Conservation (phyloP, 176 grass and related monocot species). For the Hordeum vulgare region MorexV3_pseudomolecules_assembly NC_058524.1:376668880-376669379, state of each 20-base stretch:
- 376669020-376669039: constrained; percentile 89
- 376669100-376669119: constrained; percentile 56
- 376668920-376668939: constrained; percentile 81
- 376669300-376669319: too few species aligned
- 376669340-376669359: too few species aligned
- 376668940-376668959: not conserved
- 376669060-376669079: constrained; percentile 95
- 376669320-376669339: too few species aligned
- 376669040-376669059: constrained; percentile 91
- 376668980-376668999: not conserved
- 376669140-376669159: too few species aligned
- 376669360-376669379: too few species aligned
- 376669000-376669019: constrained; percentile 1
- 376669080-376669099: constrained; percentile 82
- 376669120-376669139: not conserved
- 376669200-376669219: too few species aligned
- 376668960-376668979: constrained; percentile 1
- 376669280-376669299: too few species aligned
- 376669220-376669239: too few species aligned
- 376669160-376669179: too few species aligned
- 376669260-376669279: too few species aligned
- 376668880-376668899: constrained; percentile 74
- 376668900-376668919: constrained; percentile 97
- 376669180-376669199: too few species aligned
- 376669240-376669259: too few species aligned